Percentiles rank a stretch among this genome's conserved stretches.
These are phyloP conservation scores for Botrytis pseudocinerea DNA, from an alignment of 2,329 filamentous ascomycete genomes.

Conservation along the genomic window DNA sequence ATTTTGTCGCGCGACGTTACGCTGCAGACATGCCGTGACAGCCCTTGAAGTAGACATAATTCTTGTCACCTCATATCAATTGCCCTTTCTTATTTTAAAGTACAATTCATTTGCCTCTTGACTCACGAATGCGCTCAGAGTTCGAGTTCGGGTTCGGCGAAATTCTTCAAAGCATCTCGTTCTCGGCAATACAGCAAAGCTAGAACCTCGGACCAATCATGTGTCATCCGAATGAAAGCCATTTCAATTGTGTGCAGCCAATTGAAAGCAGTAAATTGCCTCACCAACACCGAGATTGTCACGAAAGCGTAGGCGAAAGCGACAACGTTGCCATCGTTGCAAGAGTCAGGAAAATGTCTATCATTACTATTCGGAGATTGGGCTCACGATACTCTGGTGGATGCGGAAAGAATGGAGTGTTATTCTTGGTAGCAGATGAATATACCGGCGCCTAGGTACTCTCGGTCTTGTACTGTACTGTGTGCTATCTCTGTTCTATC, in stretches of 20 bases:
- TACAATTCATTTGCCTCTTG: slow-evolving; percentile 5
- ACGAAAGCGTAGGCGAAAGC: not conserved
- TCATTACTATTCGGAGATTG: not conserved
- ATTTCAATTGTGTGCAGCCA: slow-evolving; percentile 15
- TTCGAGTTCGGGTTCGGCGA: not conserved
- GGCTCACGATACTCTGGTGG: not conserved
- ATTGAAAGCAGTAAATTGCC: not conserved
- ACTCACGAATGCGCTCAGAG: not conserved
- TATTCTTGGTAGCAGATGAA: not conserved
- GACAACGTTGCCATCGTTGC: not conserved
- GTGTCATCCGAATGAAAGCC: slow-evolving; percentile 23
- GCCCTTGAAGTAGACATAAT: slow-evolving; percentile 38
- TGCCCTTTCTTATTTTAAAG: slow-evolving; percentile 21
- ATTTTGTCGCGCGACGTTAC: slow-evolving; percentile 31
- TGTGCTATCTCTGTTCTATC: no score
- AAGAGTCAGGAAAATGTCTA: not conserved
- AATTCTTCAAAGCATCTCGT: slow-evolving; percentile 22
- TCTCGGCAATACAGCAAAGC: slow-evolving; percentile 21
- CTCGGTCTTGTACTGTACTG: not conserved
- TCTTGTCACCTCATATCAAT: slow-evolving; percentile 37
- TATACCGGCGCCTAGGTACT: not conserved
- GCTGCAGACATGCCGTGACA: slow-evolving; percentile 35
- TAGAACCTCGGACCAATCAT: slow-evolving; percentile 27
- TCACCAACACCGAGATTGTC: not conserved
- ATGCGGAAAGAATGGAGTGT: not conserved